A percentile compares a stretch with the other conserved stretches of the same genome.
phyloP scores from a whole-genome alignment of 805 yeast species.

The Kodamaea restingae region DNA sequence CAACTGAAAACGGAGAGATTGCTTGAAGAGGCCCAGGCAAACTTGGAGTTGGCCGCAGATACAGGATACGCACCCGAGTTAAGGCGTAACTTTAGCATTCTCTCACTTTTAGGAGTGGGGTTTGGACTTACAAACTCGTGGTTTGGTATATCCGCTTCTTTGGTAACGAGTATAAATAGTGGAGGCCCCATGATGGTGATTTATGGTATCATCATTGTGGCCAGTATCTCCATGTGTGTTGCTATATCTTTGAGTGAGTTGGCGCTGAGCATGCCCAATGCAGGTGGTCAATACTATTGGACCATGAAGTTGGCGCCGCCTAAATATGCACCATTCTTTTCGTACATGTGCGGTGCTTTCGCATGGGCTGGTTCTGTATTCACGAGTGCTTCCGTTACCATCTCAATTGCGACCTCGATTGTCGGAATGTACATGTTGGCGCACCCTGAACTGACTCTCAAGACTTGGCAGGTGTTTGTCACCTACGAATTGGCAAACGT shows the following conservation, averaged over 20 bases:
- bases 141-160: conserved; percentile 56
- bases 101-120: conserved; percentile 54
- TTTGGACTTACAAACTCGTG: conserved; percentile 60
- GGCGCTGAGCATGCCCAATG: conserved; percentile 49
- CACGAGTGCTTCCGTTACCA: conserved; percentile 56
- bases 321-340: conserved; percentile 43
- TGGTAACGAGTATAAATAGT: conserved; percentile 50
- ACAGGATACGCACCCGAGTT: conserved; percentile 28
- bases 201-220: conserved; percentile 53
- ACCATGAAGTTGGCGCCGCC: conserved; percentile 52
- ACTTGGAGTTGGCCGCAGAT: conserved; percentile 25
- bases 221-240: conserved; percentile 43
- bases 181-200: conserved; percentile 59
- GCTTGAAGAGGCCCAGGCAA: conserved; percentile 19
- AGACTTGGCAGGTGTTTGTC: conserved; percentile 55
- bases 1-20: conserved; percentile 7
- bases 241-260: conserved; percentile 53
- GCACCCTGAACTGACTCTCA: conserved; percentile 31
- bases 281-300: conserved; percentile 62
- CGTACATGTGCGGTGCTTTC: conserved; percentile 58
- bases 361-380: conserved; percentile 62
- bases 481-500: conserved; percentile 44
- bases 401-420: conserved; percentile 49
- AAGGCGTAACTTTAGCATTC: conserved; percentile 31
- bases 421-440: conserved; percentile 48